Conservation (phyloP, 2,329 filamentous ascomycete species). For the Dactylellina drechsleri region DNA sequence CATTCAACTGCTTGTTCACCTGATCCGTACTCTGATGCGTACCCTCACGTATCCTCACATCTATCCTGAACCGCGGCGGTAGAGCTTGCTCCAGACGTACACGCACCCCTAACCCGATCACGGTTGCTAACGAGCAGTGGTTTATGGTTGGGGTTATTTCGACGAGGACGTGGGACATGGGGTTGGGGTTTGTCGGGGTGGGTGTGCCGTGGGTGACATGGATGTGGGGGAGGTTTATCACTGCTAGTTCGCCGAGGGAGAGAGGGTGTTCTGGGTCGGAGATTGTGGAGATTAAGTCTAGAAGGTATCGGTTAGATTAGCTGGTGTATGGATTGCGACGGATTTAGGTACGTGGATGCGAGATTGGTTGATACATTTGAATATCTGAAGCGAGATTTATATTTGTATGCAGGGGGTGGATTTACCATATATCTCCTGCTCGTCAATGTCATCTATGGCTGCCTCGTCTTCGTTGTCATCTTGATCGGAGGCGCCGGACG, state of each 20-base stretch:
- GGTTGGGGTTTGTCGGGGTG: conserved; percentile 60
- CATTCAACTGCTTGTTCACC: conserved; percentile 94
- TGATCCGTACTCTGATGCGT: conserved; percentile 95
- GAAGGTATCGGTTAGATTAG: conserved; percentile 55
- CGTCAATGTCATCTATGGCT: conserved; percentile 78
- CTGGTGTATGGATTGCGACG: neutral
- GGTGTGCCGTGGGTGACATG: conserved; percentile 74
- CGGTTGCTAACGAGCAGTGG: conserved; percentile 94
- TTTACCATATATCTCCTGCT: conserved; percentile 93
- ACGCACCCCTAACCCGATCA: conserved; percentile 91
- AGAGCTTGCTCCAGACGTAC: conserved; percentile 90
- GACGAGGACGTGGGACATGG: conserved; percentile 77
- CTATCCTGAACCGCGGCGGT: conserved; percentile 88
- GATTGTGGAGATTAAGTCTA: conserved; percentile 92
- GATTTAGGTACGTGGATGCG: neutral
- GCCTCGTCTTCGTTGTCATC: conserved; percentile 61
- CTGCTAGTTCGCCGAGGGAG: conserved; percentile 89
- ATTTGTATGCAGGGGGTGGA: neutral
- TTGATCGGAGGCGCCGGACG: conserved; percentile 37
- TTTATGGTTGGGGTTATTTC: conserved; percentile 96
- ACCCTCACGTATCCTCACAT: conserved; percentile 93
- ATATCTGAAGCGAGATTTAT: too few species aligned
- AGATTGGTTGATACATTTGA: neutral
- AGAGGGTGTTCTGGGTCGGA: conserved; percentile 96
- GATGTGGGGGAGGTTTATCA: conserved; percentile 96